Base-by-base conservation (phyloP, 805 yeast genomes). In the Metschnikowia vanudenii region DNA sequence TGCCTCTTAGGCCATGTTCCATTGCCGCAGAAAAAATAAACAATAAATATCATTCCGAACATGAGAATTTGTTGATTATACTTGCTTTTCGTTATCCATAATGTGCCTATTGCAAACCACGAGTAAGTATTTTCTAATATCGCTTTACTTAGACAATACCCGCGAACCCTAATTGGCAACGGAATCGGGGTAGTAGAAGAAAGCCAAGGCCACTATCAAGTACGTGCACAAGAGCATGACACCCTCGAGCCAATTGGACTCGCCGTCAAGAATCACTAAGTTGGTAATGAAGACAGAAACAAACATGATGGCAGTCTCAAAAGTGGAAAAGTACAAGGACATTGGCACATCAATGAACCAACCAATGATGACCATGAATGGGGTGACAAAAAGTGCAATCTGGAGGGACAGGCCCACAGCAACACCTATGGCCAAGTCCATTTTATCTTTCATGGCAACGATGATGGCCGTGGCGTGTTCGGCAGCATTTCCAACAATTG, bases 401-500 rank as follows among this genome's bases (percentile, higher is more conserved):
- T 94, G 99, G 66, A 94, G 79, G 3, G 97, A 89, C 1, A 96
- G 87, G 17, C 99, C 99, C 50, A 94, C 84, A 2, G 99, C 98
- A 39, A 94, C 98, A 48, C 97, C 96, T 56, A 94, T 79, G 12
- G 99, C 97, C 49, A 94, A 78, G 65, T 94, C 98, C 97, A 94
- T 94, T 70, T 94, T 94, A 68, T 94, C 88, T 69, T 90, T 90
- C 78, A 83, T 81, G 18, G 99, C 98, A 40, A 94, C 98, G 51
- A 89, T 79, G 31, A 94, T 85, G 3, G 98, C 96, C 16, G 99
- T 94, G 43, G 89, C 98, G 67, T 94, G 99, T 67, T 94, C 99
- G 11, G 98, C 98, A 2, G 99, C 99, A 60, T 94, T 94, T 46
- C 98, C 99, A 22, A 94, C 98, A 52, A 94, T 92, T 34, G 99